These are phyloP conservation scores for Malassezia arunalokei DNA, from an alignment of 1,284 basidiomycete genomes.

Conservation along the genomic window DNA sequence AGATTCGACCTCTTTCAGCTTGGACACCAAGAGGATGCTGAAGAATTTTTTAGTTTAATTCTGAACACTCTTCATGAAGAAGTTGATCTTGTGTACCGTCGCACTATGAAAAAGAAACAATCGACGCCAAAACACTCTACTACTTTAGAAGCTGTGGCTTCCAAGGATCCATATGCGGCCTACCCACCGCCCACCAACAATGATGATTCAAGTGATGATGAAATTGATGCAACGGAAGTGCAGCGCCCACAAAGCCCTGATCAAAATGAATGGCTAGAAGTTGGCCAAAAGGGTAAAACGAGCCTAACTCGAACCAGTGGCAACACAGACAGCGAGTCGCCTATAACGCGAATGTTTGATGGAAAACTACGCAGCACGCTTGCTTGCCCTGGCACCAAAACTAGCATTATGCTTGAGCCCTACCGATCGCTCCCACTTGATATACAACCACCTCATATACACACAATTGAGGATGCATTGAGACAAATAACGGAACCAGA, in stretches of 20 bases:
- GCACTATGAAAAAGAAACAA: neutral
- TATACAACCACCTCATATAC: conserved; percentile 61
- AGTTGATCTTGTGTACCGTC: conserved; percentile 50
- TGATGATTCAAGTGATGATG: conserved; percentile 16
- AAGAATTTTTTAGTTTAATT: conserved; percentile 97
- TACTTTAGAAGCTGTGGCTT: neutral
- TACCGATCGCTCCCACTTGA: conserved; percentile 82
- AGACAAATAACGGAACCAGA: conserved; percentile 68
- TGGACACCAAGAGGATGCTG: conserved; percentile 93
- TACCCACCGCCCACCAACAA: neutral
- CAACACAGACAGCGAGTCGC: conserved; percentile 58
- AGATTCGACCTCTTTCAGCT: conserved; percentile 85
- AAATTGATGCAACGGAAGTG: conserved; percentile 49
- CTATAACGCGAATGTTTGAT: conserved; percentile 82
- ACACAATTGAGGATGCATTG: conserved; percentile 72
- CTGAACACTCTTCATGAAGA: conserved; percentile 92
- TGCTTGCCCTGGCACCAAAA: conserved; percentile 64
- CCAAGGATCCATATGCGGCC: neutral
- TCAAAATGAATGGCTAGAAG: conserved; percentile 66
- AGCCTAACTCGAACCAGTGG: conserved; percentile 71
- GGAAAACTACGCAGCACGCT: conserved; percentile 83
- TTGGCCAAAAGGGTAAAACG: conserved; percentile 74
- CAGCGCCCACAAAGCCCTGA: conserved; percentile 37
- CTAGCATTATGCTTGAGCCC: conserved; percentile 80
- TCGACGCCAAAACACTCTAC: neutral